These are phyloP conservation scores for Zoysia matrella DNA, from an alignment of 202 grass and related monocot species.

Conservation along the genomic window DNA sequence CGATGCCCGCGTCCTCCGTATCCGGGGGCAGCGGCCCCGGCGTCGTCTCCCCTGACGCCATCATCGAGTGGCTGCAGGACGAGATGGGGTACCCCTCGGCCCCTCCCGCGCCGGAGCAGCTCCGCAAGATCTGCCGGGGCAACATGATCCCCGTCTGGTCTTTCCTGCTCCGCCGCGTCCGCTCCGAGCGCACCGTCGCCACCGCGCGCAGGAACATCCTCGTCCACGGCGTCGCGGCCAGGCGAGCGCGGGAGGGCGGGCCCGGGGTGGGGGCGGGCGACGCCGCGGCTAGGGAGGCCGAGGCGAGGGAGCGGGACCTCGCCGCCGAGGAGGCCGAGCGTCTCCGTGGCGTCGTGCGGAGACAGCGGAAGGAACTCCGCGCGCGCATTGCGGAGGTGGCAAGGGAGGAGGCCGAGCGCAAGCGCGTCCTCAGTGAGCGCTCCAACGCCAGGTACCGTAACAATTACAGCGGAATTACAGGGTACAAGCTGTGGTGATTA, in stretches of 20 bases:
- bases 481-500: neutral
- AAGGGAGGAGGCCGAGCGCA: conserved; percentile 86
- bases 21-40: no score
- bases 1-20: no score
- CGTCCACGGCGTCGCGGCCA: conserved; percentile 57
- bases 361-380: conserved; percentile 93
- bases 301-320: conserved; percentile 83
- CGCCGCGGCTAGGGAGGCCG: conserved; percentile 73
- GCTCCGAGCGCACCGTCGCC: no score
- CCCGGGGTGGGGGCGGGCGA: conserved; percentile 47
- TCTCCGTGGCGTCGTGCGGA: conserved; percentile 82
- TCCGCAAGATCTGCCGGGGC: conserved; percentile 99
- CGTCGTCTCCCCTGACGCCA: no score
- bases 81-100: conserved; percentile 74
- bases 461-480: neutral
- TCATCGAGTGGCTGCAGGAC: no score
- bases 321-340: conserved; percentile 91
- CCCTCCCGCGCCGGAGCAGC: conserved; percentile 75
- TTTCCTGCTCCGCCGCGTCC: no score
- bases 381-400: conserved; percentile 84
- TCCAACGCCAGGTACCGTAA: conserved; percentile 74
- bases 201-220: no score
- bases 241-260: conserved; percentile 61
- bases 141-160: conserved; percentile 60
- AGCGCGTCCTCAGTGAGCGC: conserved; percentile 80